Conservation (phyloP, 805 yeast species). For the Schizosaccharomyces lindneri region DNA sequence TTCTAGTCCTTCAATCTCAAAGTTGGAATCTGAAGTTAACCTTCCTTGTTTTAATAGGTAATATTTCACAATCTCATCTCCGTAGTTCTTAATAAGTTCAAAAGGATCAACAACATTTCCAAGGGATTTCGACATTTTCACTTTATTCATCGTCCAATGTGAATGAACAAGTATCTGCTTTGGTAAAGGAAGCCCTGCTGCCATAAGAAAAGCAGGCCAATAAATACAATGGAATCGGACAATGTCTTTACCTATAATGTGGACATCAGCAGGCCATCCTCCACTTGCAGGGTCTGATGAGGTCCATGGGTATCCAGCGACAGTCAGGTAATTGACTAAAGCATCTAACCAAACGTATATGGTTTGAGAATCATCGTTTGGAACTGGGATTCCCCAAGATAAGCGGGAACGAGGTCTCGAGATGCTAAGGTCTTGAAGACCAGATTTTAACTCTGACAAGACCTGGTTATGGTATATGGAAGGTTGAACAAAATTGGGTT, state of each 20-base stretch:
- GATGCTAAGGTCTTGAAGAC: slow-evolving; percentile 49
- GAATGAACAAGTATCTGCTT: slow-evolving; percentile 63
- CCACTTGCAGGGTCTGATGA: slow-evolving; percentile 6
- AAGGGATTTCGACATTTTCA: slow-evolving; percentile 76
- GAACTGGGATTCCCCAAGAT: slow-evolving; percentile 79
- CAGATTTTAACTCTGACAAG: slow-evolving; percentile 26
- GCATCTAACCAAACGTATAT: slow-evolving; percentile 97
- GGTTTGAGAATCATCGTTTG: slow-evolving; percentile 48
- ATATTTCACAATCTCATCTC: slow-evolving; percentile 36
- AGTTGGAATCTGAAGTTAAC: slow-evolving; percentile 57
- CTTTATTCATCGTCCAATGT: slow-evolving; percentile 78
- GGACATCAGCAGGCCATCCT: slow-evolving; percentile 43
- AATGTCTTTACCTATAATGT: slow-evolving; percentile 81
- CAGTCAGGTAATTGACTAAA: slow-evolving; percentile 55
- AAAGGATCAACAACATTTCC: slow-evolving; percentile 91
- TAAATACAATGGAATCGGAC: slow-evolving; percentile 55
- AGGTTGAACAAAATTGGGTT: slow-evolving; percentile 47
- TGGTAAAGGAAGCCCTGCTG: slow-evolving; percentile 52
- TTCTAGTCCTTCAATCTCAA: slow-evolving; percentile 58
- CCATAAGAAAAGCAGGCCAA: slow-evolving; percentile 83
- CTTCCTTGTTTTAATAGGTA: slow-evolving; percentile 54
- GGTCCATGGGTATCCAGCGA: slow-evolving; percentile 30
- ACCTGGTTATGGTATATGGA: slow-evolving; percentile 27
- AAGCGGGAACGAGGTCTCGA: slow-evolving; percentile 62
- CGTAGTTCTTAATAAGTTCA: slow-evolving; percentile 35